Conservation (phyloP, 1,284 basidiomycete genomes). For the Malassezia vespertilionis region DNA sequence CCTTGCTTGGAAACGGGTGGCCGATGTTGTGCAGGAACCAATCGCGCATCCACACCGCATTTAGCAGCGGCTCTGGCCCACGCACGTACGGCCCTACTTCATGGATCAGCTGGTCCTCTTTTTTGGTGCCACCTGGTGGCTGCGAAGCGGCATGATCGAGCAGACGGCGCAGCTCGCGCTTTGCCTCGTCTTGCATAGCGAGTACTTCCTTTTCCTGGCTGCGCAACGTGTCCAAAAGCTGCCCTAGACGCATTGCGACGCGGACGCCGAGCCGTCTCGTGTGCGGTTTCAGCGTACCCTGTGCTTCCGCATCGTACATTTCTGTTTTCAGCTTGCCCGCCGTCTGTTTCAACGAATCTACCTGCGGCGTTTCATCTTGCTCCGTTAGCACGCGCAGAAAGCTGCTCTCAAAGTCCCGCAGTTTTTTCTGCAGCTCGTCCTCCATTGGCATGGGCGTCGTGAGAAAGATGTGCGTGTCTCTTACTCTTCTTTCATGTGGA, state of each 20-base stretch:
- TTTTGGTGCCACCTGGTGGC: background rate
- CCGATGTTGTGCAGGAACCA: slow-evolving; percentile 31
- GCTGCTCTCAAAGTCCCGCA: slow-evolving; percentile 9
- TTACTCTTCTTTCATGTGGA: no score
- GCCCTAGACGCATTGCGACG: slow-evolving; percentile 6
- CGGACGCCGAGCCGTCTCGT: slow-evolving; percentile 10
- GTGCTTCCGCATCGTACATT: no score
- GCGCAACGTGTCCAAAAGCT: slow-evolving; percentile 1
- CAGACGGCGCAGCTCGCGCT: background rate
- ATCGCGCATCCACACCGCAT: slow-evolving; percentile 26
- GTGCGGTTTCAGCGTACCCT: background rate
- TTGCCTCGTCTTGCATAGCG: background rate
- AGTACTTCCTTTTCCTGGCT: slow-evolving; percentile 6
- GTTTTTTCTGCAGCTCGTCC: slow-evolving; percentile 3
- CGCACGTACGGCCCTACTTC: background rate
- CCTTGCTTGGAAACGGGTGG: slow-evolving; percentile 28
- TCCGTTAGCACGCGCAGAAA: slow-evolving; percentile 2
- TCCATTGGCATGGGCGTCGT: slow-evolving; percentile 8
- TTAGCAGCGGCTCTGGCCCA: slow-evolving; percentile 10
- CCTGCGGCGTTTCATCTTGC: no score
- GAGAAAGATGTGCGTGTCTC: no score
- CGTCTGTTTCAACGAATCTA: no score
- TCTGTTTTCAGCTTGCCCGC: no score
- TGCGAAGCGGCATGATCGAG: background rate
- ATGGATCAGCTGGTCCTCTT: no score